Percentiles rank a stretch among this genome's conserved stretches.
Evolutionary conservation across 805 yeast species (phyloP).

Genomic region (Wickerhamomyces strasburgensis): DNA sequence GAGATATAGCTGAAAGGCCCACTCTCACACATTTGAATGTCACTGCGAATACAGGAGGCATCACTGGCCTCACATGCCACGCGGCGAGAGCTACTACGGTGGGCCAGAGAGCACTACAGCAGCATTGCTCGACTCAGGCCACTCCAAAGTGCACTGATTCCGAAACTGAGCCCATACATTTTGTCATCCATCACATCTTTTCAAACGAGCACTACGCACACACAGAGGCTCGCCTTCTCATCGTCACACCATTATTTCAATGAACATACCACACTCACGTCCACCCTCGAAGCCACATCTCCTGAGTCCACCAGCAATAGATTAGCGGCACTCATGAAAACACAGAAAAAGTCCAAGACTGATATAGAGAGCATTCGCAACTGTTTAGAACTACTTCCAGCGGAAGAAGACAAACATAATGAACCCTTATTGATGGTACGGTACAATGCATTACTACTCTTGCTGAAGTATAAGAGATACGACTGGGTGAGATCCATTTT

Average conservation of each 20-base stretch:
- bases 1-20: no score
- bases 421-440: not conserved
- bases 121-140: not conserved
- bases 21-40: not conserved
- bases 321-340: not conserved
- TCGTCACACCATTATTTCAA: not conserved
- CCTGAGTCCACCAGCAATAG: no score
- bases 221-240: not conserved
- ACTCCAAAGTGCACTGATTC: not conserved
- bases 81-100: not conserved
- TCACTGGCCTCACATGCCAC: not conserved
- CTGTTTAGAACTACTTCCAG: not conserved
- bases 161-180: not conserved
- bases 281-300: no score
- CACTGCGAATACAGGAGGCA: not conserved
- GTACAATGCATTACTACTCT: slow-evolving; percentile 2
- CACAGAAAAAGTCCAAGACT: not conserved
- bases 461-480: slow-evolving; percentile 10
- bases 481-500: slow-evolving; percentile 10
- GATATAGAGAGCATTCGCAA: slow-evolving; percentile 6
- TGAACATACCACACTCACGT: no score
- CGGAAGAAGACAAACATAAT: not conserved
- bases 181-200: not conserved
- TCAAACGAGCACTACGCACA: not conserved
- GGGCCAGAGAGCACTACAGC: not conserved